Percentiles rank a stretch among this genome's conserved stretches.
Evolutionary conservation across 2,329 filamentous ascomycete genomes (phyloP).

Genomic region (Leptodontidium sp.): DNA sequence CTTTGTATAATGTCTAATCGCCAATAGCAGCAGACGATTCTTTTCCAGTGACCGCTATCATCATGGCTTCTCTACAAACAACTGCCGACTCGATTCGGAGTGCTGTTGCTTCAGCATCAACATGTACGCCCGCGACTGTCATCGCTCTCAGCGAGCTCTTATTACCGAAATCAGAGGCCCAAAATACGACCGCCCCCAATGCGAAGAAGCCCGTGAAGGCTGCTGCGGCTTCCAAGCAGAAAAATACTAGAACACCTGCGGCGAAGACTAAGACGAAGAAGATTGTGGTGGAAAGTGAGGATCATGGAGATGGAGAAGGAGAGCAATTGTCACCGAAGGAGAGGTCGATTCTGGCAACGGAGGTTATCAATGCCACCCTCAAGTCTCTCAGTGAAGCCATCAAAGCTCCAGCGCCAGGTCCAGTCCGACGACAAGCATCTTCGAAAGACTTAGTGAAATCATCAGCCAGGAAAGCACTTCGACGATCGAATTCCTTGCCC

Average conservation of each 20-base stretch:
- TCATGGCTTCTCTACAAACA: conserved; percentile 51
- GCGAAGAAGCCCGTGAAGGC: conserved; percentile 28
- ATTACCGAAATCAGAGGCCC: conserved; percentile 45
- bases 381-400: conserved; percentile 74
- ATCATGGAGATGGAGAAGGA: conserved; percentile 31
- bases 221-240: conserved; percentile 26
- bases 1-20: conserved; percentile 47
- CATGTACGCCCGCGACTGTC: conserved; percentile 57
- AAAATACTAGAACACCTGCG: conserved; percentile 39
- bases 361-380: conserved; percentile 75
- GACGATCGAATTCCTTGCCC: conserved; percentile 64
- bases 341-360: conserved; percentile 72
- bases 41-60: conserved; percentile 35
- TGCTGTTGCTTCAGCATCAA: conserved; percentile 55
- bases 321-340: conserved; percentile 63
- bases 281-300: conserved; percentile 47
- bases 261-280: conserved; percentile 37
- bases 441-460: conserved; percentile 51
- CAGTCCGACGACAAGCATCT: conserved; percentile 37
- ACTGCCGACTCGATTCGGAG: conserved; percentile 57
- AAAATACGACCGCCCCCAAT: conserved; percentile 17
- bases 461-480: conserved; percentile 52
- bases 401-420: conserved; percentile 52
- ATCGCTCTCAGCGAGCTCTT: conserved; percentile 57
- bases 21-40: conserved; percentile 38